A percentile compares a stretch with the other conserved stretches of the same genome.
Evolutionary conservation across 495 filamentous ascomycete genomes (phyloP).

Genomic region (Podospora australis): DNA sequence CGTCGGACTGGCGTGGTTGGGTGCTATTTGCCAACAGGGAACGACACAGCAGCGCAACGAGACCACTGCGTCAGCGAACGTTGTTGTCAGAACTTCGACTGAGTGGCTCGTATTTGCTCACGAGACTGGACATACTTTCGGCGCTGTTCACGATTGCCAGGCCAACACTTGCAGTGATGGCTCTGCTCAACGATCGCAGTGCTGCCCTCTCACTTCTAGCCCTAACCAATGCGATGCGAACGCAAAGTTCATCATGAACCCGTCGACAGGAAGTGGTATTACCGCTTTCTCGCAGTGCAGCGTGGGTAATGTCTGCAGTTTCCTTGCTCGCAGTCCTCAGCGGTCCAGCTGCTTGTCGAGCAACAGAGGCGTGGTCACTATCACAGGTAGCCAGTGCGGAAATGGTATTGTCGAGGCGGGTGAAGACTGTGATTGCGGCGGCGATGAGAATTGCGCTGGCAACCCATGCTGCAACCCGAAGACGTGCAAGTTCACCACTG

Average conservation of each 20-base stretch:
- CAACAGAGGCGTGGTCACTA: constrained; percentile 80
- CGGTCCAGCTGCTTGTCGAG: constrained; percentile 68
- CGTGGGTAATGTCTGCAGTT: constrained; percentile 93
- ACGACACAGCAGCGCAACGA: constrained; percentile 46
- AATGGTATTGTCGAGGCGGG: constrained; percentile 94
- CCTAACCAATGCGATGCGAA: constrained; percentile 64
- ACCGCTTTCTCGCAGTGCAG: constrained; percentile 78
- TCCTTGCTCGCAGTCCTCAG: constrained; percentile 71
- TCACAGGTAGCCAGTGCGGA: constrained; percentile 80
- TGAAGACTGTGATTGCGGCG: constrained; percentile 96
- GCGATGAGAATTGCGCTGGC: constrained; percentile 56
- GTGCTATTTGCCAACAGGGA: constrained; percentile 70
- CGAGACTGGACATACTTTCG: constrained; percentile 91
- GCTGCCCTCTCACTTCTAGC: constrained; percentile 80
- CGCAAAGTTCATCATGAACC: constrained; percentile 89
- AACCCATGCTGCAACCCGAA: constrained; percentile 79
- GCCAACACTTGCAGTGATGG: constrained; percentile 55
- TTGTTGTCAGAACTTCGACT: constrained; percentile 73
- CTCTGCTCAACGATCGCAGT: constrained; percentile 62
- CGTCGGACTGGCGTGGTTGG: constrained; percentile 90
- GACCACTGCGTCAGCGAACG: constrained; percentile 77
- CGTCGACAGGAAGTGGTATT: constrained; percentile 66
- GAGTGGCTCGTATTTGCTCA: constrained; percentile 98
- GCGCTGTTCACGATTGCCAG: constrained; percentile 90
- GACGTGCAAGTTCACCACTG: constrained; percentile 79